Evolutionary conservation across 345 rosid species (phyloP).

Genomic region (Euphorbia peplus): DNA sequence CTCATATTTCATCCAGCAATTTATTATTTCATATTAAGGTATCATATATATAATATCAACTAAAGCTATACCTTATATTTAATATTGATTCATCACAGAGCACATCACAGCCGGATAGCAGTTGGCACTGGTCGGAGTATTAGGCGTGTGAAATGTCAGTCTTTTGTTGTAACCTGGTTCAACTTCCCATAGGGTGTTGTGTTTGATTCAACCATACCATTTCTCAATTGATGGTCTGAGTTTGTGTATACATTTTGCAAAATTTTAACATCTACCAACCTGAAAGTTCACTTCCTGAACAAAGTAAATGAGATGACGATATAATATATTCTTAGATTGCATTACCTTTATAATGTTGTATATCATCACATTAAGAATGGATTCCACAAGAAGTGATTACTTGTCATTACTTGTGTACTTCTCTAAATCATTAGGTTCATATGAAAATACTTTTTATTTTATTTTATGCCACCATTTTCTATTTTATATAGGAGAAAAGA

Average conservation of each 20-base stretch:
- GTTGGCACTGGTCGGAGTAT: neutral
- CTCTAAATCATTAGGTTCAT: too few relatives aligned
- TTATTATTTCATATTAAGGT: neutral
- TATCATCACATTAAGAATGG: too few relatives aligned
- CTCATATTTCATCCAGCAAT: too few relatives aligned
- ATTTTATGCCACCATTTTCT: neutral
- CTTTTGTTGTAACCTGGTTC: constrained; percentile 11
- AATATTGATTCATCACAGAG: neutral
- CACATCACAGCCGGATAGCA: neutral
- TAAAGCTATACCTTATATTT: constrained; percentile 1
- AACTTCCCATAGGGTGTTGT: neutral
- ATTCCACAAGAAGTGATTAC: neutral
- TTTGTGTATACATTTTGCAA: neutral
- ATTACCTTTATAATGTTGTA: constrained; percentile 17
- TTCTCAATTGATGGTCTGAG: neutral
- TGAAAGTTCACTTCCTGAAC: constrained; percentile 14
- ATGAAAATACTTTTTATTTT: too few relatives aligned
- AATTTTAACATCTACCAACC: neutral
- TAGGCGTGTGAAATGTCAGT: neutral
- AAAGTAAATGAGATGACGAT: neutral
- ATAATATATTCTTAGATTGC: neutral
- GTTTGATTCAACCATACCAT: neutral
- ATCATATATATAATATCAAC: neutral
- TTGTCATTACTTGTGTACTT: constrained; percentile 45
- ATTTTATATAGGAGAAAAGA: neutral